A percentile compares a stretch with the other conserved stretches of the same genome.
Conservation (phyloP, 2,329 filamentous ascomycete genomes). For the Conoideocrella luteorostrata region DNA sequence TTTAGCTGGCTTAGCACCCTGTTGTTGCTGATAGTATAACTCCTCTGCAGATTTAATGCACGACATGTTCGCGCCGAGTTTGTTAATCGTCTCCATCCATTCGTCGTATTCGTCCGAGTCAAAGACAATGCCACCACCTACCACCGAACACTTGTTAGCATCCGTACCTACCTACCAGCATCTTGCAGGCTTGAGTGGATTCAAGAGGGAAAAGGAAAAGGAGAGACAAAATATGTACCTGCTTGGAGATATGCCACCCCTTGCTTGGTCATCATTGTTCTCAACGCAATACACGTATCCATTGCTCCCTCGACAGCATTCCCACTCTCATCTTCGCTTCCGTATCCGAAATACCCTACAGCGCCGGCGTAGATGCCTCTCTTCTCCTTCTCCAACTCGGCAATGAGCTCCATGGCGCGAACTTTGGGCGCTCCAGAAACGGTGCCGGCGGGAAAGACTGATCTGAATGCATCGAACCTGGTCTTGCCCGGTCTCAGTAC, state of each 20-base stretch:
- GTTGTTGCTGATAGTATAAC: slow-evolving; percentile 38
- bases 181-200: no score
- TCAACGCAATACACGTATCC: slow-evolving; percentile 76
- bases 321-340: slow-evolving; percentile 59
- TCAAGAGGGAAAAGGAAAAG: neutral
- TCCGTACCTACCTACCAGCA: no score
- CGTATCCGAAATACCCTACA: slow-evolving; percentile 94
- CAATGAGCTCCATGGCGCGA: slow-evolving; percentile 93
- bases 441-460: slow-evolving; percentile 94
- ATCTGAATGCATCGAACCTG: slow-evolving; percentile 90
- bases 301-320: slow-evolving; percentile 70
- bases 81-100: slow-evolving; percentile 92
- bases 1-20: slow-evolving; percentile 6
- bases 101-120: slow-evolving; percentile 92
- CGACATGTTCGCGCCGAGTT: slow-evolving; percentile 81
- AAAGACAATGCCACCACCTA: slow-evolving; percentile 83
- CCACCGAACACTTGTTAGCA: neutral
- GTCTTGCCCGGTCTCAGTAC: slow-evolving; percentile 78
- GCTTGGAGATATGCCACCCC: slow-evolving; percentile 85
- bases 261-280: slow-evolving; percentile 93
- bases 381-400: slow-evolving; percentile 89
- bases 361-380: slow-evolving; percentile 92
- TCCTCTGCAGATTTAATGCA: slow-evolving; percentile 82
- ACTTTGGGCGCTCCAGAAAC: slow-evolving; percentile 96
- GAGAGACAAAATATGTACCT: slow-evolving; percentile 32